Percentiles rank a stretch among this genome's conserved stretches.
Evolutionary conservation across 225 moss, liverwort and hornwort species (phyloP).

Genomic region (Lunularia cruciata): DNA sequence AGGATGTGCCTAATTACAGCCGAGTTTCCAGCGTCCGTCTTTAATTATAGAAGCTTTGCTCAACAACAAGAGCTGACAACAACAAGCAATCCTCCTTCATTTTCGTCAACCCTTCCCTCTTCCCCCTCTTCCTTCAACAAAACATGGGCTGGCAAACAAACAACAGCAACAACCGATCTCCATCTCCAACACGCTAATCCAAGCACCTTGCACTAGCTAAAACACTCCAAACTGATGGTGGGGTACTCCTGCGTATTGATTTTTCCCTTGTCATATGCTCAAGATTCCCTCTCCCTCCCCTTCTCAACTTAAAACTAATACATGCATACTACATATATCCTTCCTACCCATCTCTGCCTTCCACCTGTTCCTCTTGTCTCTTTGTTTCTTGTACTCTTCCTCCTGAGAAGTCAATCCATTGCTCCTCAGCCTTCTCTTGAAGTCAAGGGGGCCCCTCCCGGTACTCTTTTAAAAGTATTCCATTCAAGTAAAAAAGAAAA

Average conservation of each 20-base stretch:
- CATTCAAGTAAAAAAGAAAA: not conserved
- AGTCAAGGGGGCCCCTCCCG: not conserved
- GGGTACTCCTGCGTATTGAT: not conserved
- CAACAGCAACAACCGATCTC: too few relatives aligned
- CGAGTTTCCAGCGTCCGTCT: not conserved
- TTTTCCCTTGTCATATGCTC: not conserved
- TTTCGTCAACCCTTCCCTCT: too few relatives aligned
- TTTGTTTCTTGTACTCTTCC: not conserved
- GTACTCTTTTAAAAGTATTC: not conserved
- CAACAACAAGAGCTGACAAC: slow-evolving; percentile 10
- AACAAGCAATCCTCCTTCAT: slow-evolving; percentile 1
- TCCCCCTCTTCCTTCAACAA: too few relatives aligned
- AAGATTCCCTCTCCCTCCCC: not conserved
- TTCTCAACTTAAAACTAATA: slow-evolving; percentile 13
- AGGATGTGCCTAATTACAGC: slow-evolving; percentile 1
- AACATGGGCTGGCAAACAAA: too few relatives aligned
- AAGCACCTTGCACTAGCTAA: not conserved
- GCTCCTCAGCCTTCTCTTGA: not conserved
- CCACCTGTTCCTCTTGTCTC: slow-evolving; percentile 6
- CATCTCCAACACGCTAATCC: slow-evolving; percentile 20
- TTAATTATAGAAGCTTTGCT: slow-evolving; percentile 17
- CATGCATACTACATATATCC: not conserved
- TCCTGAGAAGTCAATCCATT: not conserved
- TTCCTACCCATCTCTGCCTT: not conserved
- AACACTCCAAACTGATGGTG: not conserved